These are phyloP conservation scores for Sporothrix protearum DNA, from an alignment of 2,329 filamentous ascomycete genomes.

Conservation along the genomic window DNA sequence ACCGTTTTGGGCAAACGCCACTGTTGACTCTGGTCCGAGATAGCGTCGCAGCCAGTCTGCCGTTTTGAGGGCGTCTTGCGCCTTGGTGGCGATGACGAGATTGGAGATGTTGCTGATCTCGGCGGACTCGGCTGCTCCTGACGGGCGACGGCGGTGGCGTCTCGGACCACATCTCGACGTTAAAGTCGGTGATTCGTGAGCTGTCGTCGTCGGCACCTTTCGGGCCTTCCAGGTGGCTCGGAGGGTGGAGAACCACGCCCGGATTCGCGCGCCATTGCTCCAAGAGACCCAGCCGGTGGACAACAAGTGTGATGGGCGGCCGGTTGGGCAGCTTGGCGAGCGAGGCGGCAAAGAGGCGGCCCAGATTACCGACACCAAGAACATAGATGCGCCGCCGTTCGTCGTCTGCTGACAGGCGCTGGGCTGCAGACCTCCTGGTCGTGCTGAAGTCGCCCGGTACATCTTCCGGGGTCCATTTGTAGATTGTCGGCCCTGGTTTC, in stretches of 20 bases:
- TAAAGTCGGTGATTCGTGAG: conserved; percentile 39
- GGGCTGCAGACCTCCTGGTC: not conserved
- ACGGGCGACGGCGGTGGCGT: conserved; percentile 36
- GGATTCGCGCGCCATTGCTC: conserved; percentile 45
- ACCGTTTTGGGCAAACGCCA: conserved; percentile 85
- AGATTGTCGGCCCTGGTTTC: conserved; percentile 20
- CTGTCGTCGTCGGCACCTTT: conserved; percentile 29
- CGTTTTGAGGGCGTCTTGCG: conserved; percentile 62
- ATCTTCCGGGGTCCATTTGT: conserved; percentile 24
- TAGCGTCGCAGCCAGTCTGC: conserved; percentile 57
- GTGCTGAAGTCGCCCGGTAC: not conserved
- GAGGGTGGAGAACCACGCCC: conserved; percentile 43
- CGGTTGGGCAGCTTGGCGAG: conserved; percentile 57
- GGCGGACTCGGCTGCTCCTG: conserved; percentile 32
- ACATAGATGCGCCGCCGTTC: conserved; percentile 61
- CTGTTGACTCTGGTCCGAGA: conserved; percentile 60
- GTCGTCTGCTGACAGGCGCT: not conserved
- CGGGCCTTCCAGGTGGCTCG: conserved; percentile 12
- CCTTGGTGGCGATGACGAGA: conserved; percentile 76
- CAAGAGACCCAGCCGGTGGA: conserved; percentile 58
- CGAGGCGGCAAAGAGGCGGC: conserved; percentile 71
- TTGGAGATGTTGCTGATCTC: conserved; percentile 53
- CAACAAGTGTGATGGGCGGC: conserved; percentile 76
- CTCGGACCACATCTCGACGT: conserved; percentile 56
- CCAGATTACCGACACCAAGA: conserved; percentile 76